A percentile compares a stretch with the other conserved stretches of the same genome.
phyloP scores from a whole-genome alignment of 164 flowering plant species.

The Buxus sempervirens region DNA sequence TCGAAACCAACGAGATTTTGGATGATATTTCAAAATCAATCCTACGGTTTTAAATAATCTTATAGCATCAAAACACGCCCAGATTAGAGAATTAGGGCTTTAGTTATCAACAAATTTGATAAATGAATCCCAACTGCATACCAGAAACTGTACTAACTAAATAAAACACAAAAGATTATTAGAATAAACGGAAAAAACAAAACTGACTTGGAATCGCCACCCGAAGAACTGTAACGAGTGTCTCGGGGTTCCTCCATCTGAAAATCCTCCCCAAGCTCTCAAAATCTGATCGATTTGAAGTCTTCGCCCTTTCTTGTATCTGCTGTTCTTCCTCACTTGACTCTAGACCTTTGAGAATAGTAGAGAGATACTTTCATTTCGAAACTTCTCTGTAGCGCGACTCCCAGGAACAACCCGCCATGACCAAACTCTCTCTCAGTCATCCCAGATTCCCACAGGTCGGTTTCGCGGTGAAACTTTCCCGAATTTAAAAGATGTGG shows the following conservation, averaged over 20 bases:
- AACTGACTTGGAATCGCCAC: constrained; percentile 27
- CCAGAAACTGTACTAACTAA: neutral
- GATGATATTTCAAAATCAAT: no score
- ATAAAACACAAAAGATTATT: neutral
- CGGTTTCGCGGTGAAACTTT: no score
- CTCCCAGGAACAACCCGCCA: no score
- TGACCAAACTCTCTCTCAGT: no score
- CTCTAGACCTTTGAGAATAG: no score
- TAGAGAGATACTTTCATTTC: no score
- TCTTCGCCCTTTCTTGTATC: neutral
- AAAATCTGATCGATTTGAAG: neutral
- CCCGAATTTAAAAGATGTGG: no score
- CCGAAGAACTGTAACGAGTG: constrained; percentile 39
- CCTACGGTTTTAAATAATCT: neutral
- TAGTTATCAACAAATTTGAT: neutral
- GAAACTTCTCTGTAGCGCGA: no score
- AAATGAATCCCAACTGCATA: constrained; percentile 7
- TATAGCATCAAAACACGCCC: neutral
- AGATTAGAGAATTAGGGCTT: neutral
- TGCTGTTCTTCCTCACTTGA: neutral
- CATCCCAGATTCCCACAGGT: no score
- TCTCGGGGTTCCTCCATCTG: constrained; percentile 82
- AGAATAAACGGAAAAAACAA: neutral
- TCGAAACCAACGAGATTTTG: no score
- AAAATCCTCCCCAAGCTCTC: constrained; percentile 46